Base-by-base conservation (phyloP, 495 filamentous ascomycete genomes). In the Daldinia loculata region DNA sequence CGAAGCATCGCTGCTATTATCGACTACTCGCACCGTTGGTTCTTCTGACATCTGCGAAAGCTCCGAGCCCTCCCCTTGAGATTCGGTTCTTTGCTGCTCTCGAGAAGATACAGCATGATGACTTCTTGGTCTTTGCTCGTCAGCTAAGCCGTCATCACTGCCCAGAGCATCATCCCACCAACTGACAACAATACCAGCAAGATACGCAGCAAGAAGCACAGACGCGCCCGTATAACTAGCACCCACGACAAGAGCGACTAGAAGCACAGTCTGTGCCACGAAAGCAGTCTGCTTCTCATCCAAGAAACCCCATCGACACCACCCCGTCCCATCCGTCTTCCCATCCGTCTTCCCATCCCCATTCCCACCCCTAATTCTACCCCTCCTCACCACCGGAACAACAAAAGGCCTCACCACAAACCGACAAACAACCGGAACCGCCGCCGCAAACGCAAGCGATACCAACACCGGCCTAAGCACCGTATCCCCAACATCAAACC, bases 121-220 rank as follows among this genome's bases (percentile, higher is more conserved):
- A 17, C 39, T 41, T n/a, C 38, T 41, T 41, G 14, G 39, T 7
- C 3, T 6, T 41, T 41, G 39, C n/a, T 8, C 39, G 3, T 41
- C n/a, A 27, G n/a, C 11, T 8, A 34, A 22, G 2, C 9, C 32
- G 6, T 50, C 32, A 24, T 27, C n/a, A 48, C 3, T 51, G 29
- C 30, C 36, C 9, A 32, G 50, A 19, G 43, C 36, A 32, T 51
- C 74, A 5, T 85, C 80, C 79, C 87, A 83, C 89, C 75, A 76
- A 39, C 86, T 88, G 14, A 88, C 75, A 1, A 83, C 75, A 2
- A 87, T 84, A 9, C 90, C 90, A 7, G 90, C 88, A 24, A 92
- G 80, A 70, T 91, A 93, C 3, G 91, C 86, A 15, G 90, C 89
- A 70, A 93, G 91, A 3, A 93, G 79, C 65, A 85, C 85, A 4